phyloP scores from a whole-genome alignment of 2,329 filamentous ascomycete genomes.

The Fusarium avenaceum region DNA sequence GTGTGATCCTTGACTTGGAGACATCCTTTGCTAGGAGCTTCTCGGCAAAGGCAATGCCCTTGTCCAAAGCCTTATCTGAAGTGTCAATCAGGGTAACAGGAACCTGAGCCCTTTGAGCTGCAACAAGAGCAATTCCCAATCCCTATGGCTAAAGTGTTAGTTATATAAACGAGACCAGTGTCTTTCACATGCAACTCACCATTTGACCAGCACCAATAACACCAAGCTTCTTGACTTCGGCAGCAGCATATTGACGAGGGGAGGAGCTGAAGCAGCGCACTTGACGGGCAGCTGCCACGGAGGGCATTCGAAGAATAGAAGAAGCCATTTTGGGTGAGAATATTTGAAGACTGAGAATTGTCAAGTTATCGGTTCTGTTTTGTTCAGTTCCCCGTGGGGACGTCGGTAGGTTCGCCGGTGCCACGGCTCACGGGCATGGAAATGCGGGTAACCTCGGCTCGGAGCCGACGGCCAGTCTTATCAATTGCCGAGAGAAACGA shows the following conservation, averaged over 20 bases:
- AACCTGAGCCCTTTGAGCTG: constrained; percentile 84
- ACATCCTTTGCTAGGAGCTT: constrained; percentile 96
- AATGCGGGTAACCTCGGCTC: constrained; percentile 61
- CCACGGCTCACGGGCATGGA: constrained; percentile 38
- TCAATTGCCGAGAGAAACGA: constrained; percentile 38
- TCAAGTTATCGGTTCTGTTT: constrained; percentile 10
- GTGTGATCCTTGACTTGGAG: constrained; percentile 85
- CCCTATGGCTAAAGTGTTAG: constrained; percentile 69
- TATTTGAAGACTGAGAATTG: constrained; percentile 9
- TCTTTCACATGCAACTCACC: constrained; percentile 71
- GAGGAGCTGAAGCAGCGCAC: constrained; percentile 78
- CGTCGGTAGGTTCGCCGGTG: constrained; percentile 8
- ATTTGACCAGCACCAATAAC: constrained; percentile 97
- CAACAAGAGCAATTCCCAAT: constrained; percentile 94
- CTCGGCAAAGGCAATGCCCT: constrained; percentile 91
- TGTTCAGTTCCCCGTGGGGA: constrained; percentile 35
- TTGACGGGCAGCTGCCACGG: constrained; percentile 55
- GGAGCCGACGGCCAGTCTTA: constrained; percentile 28
- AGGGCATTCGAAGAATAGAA: constrained; percentile 56
- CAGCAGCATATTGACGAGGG: constrained; percentile 68
- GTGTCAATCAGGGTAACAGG: constrained; percentile 89
- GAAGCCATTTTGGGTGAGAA: constrained; percentile 57
- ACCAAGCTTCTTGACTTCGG: constrained; percentile 85
- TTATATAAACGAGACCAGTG: constrained; percentile 6
- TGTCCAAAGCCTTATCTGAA: constrained; percentile 86